Evolutionary conservation across 306 rosid genomes (phyloP).

Genomic region (Hylodesmum podocarpum): DNA sequence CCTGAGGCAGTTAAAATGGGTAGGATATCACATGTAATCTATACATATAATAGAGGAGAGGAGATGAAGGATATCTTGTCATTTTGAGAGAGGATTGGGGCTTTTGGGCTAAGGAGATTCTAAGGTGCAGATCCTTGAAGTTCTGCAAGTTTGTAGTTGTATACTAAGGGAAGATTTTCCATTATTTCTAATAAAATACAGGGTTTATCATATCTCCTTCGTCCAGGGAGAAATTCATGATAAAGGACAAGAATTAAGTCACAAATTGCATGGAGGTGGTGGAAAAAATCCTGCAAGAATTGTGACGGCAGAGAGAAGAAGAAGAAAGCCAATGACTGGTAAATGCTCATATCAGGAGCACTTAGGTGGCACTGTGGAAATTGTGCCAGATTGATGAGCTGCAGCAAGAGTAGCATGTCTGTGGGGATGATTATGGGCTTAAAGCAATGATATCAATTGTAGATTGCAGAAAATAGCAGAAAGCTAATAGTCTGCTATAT

Average conservation of each 20-base stretch:
- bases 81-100: background rate
- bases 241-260: background rate
- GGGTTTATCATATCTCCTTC: background rate
- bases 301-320: background rate
- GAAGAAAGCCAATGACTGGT: background rate
- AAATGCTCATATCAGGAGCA: background rate
- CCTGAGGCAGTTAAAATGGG: background rate
- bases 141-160: background rate
- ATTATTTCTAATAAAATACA: background rate
- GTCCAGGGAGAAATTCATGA: background rate
- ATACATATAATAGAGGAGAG: background rate
- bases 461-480: too few relatives aligned
- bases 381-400: background rate
- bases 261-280: background rate
- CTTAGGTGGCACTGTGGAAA: background rate
- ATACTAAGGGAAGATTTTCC: background rate
- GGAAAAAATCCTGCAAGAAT: background rate
- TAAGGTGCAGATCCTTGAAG: background rate
- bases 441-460: background rate
- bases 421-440: background rate
- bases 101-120: background rate
- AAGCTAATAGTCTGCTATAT: too few relatives aligned
- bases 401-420: background rate
- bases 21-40: background rate
- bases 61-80: background rate